Evolutionary conservation across 306 rosid genomes (phyloP), one percentile per base, ranked within the genome.

Genomic region (Hylodesmum podocarpum): DNA sequence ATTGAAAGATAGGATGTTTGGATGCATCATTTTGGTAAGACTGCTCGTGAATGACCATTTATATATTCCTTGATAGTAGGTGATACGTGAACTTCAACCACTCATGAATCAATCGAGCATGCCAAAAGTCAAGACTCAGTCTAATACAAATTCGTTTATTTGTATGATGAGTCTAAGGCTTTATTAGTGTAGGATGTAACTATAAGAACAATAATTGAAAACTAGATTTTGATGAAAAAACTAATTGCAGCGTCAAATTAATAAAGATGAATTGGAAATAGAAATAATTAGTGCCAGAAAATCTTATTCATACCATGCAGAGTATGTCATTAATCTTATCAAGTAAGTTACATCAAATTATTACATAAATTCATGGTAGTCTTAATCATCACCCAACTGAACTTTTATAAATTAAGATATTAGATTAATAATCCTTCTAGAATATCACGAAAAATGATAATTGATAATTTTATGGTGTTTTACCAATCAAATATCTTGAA

Each of bases 71-170:
- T n/a, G 14, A 5, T 4, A 25, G 27, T 22, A 25, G 14, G 46
- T 75, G 61, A 76, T 65, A 34, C 8, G 33, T 25, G 19, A 65
- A 36, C 73, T 50, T 65, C 66, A 76, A 37, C 73, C 7, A 65
- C 53, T 50, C 25, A 43, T 59, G 50, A 75, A 31, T 61, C 51
- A n/a, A 59, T 75, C 47, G 21, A 61, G n/a, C 29, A 24, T 51
- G 29, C n/a, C 59, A 51, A 51, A 50, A 51, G 59, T 21, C 59
- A 33, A 33, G 37, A 33, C 37, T 33, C n/a, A n/a, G n/a, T n/a
- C 37, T 9, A 68, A 46, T 43, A 28, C 55, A 67, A 44, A 22
- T 14, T 11, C 64, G 5, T 25, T 65, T 40, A 65, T 37, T 21
- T 65, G n/a, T n/a, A 53, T 53, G 15, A 11, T 9, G 15, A 8